Evolutionary conservation across 2,329 filamentous ascomycete genomes (phyloP), one percentile per base, ranked within the genome.

Genomic region (Pseudogymnoascus sp.): DNA sequence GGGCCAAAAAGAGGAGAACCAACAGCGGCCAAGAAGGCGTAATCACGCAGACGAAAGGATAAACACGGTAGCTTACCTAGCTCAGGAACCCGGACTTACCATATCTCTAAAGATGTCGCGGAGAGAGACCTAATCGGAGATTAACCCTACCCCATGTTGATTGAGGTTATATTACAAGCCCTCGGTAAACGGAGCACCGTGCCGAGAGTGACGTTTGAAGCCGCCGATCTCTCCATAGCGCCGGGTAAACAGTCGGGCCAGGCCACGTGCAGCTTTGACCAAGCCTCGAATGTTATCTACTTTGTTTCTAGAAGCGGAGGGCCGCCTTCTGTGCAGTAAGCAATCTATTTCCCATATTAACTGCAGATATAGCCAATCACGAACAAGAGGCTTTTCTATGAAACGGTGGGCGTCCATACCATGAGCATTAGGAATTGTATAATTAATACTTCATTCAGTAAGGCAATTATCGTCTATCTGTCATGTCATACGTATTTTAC

Each of bases 151-250:
- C 49, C 49, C 49, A 18, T 56, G 16, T 56, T 56, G 49, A 56
- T 56, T 56, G 49, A 56, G 49, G 25, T 56, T 56, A 56, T 56
- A 56, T 56, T 56, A 56, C 49, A 56, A 56, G 49, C 28, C 16
- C 28, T 56, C 28, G 49, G 49, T 8, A 56, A 34, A 56, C 49
- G 49, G 49, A 56, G 49, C 28, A 34, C n/a, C 49, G 49, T 56
- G 28, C 28, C 49, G 49, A 56, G 49, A 9, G 28, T 28, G n/a
- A 56, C 49, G 9, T 56, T 34, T 56, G 28, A 34, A 56, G 28
- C 28, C n/a, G 49, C 49, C 49, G 49, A 56, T 56, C 49, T 34
- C 49, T 12, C 28, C n/a, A 56, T 56, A 56, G 49, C 49, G 49
- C 5, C 49, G 49, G 49, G 49, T 56, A 56, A 56, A 56, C 49